Evolutionary conservation across 805 yeast genomes (phyloP), one percentile per base, ranked within the genome.

Genomic region (Ogataea nonfermentans): DNA sequence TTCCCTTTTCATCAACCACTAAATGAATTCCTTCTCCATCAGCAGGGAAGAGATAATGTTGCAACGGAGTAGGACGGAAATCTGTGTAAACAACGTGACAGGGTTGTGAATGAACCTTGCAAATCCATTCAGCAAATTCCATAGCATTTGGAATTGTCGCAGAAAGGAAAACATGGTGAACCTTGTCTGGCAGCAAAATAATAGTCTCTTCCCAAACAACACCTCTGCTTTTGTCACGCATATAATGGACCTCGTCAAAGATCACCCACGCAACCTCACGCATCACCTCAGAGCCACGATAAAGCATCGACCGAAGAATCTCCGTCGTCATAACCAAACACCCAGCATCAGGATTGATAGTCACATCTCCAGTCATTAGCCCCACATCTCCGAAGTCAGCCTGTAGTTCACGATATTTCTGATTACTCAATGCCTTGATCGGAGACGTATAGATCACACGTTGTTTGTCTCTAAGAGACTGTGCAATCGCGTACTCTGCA

Each of bases 131-230:
- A 9, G 98, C 97, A 69, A 91, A 91, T 61, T 91, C 96, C 90
- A 87, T 84, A 2, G 98, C 96, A 60, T 91, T 91, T 17, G 99
- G 99, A 51, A 91, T 91, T 1, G 99, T 91, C 34, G 98, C 98
- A 10, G 97, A 89, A 48, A 91, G 67, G 55, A 91, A 86, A 3
- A 91, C 96, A 56, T 90, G 88, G 50, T 85, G 91, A 12, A 93
- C 97, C 70, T 90, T 90, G 54, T 95, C 97, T 4, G 99, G 99
- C 29, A 93, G 71, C 59, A 93, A 69, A 43, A 93, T 93, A 49
- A 93, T 91, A 11, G 98, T 91, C 65, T 93, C 99, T 67, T 93
- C 99, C 99, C 99, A 93, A 24, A 93, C 99, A 37, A 93, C 99
- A 62, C 99, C 99, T 67, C 99, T 80, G 51, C 89, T 93, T 53